Evolutionary conservation across 805 yeast genomes (phyloP).

Genomic region (Candida mattraensis): DNA sequence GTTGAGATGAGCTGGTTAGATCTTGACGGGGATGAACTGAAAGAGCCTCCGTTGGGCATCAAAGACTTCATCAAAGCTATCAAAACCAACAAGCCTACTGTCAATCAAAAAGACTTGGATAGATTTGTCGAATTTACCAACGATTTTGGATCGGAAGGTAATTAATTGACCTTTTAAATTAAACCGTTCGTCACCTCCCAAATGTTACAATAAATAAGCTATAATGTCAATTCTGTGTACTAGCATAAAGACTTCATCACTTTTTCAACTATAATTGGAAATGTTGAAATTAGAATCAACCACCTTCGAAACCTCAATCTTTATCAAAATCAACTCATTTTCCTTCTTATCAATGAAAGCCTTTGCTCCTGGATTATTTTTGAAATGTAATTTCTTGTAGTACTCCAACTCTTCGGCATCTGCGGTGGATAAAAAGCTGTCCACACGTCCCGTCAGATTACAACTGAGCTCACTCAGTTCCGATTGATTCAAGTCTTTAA

Average conservation of each 20-base stretch:
- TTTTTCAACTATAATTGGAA: conserved; percentile 23
- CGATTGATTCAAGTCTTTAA: conserved; percentile 75
- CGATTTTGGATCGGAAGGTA: conserved; percentile 98
- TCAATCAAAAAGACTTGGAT: conserved; percentile 76
- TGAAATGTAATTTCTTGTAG: conserved; percentile 61
- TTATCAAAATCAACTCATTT: conserved; percentile 64
- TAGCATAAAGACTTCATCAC: background rate
- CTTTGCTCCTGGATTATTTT: conserved; percentile 66
- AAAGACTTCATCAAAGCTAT: conserved; percentile 94
- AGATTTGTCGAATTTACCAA: conserved; percentile 85
- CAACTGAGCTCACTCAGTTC: conserved; percentile 81
- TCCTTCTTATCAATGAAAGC: conserved; percentile 65
- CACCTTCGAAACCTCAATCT: conserved; percentile 67
- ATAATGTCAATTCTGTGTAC: conserved; percentile 12
- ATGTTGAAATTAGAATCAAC: conserved; percentile 75
- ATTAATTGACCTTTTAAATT: conserved; percentile 36
- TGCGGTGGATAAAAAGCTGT: conserved; percentile 47
- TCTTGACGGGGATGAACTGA: conserved; percentile 81
- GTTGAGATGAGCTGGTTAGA: conserved; percentile 92
- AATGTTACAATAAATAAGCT: background rate
- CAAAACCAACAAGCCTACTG: conserved; percentile 91
- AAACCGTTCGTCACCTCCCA: conserved; percentile 3
- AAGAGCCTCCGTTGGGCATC: conserved; percentile 85
- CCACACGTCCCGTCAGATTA: conserved; percentile 68
- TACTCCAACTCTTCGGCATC: conserved; percentile 51